phyloP scores from a whole-genome alignment of 306 rosid species.

The Vigna nakashimae region DNA sequence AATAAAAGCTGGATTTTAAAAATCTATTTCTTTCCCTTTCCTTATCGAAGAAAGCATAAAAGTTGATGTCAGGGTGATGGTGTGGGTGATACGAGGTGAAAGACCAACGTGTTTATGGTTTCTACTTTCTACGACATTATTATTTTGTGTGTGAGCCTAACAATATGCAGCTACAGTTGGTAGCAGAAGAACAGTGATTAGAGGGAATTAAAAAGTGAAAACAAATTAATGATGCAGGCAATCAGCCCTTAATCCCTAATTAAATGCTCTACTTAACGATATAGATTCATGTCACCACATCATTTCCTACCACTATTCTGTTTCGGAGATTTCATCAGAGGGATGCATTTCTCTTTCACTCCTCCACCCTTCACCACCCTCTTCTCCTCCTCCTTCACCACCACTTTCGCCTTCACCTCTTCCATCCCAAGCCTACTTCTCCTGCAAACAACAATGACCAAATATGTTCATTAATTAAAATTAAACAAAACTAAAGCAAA shows the following conservation, averaged over 20 bases:
- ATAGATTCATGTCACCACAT: neutral
- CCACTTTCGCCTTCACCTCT: conserved; percentile 35
- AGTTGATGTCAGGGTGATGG: neutral
- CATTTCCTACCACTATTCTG: conserved; percentile 53
- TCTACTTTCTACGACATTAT: neutral
- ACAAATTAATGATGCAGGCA: neutral
- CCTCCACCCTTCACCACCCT: conserved; percentile 42
- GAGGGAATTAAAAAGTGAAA: neutral
- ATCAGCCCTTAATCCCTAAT: neutral
- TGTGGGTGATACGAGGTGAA: too few relatives aligned
- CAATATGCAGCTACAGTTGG: neutral
- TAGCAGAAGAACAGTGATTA: too few relatives aligned
- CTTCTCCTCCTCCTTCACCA: conserved; percentile 38
- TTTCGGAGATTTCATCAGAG: conserved; percentile 64
- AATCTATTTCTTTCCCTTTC: too few relatives aligned
- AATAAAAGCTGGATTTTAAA: too few relatives aligned
- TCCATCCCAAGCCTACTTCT: conserved; percentile 55
- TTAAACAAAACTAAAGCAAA: neutral
- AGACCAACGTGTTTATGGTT: neutral
- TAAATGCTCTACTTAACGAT: neutral
- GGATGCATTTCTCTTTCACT: conserved; percentile 66
- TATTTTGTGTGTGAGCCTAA: neutral
- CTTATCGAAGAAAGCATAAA: too few relatives aligned
- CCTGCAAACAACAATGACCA: conserved; percentile 35
- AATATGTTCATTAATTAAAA: neutral